phyloP scores from a whole-genome alignment of 352 stramenopile genomes.

The Globisporangium lucens region DNA sequence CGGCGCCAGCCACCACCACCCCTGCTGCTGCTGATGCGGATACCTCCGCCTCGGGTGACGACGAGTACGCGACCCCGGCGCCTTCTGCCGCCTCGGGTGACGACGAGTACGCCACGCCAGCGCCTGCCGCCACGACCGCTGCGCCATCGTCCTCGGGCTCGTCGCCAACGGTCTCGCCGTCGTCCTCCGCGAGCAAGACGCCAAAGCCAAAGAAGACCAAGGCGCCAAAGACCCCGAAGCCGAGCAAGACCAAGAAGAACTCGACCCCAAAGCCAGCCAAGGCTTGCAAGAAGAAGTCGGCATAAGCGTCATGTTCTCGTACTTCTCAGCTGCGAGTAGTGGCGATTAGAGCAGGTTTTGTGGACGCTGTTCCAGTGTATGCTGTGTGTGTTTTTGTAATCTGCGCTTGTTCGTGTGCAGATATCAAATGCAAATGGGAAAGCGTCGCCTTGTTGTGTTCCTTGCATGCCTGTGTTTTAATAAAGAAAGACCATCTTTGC shows the following conservation, averaged over 20 bases:
- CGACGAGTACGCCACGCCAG: constrained; percentile 2
- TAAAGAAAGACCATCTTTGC: neutral
- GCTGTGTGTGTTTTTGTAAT: neutral
- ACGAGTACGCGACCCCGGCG: constrained; percentile 5
- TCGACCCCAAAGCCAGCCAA: constrained; percentile 5
- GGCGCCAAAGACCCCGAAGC: constrained; percentile 7
- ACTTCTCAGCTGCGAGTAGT: too few species aligned
- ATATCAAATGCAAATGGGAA: neutral
- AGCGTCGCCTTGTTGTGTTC: neutral
- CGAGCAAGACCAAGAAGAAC: constrained; percentile 18
- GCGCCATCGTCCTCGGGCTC: neutral
- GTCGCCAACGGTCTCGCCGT: constrained; percentile 9
- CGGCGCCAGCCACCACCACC: neutral
- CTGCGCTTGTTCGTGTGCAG: neutral
- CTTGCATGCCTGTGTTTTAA: neutral
- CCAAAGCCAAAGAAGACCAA: constrained; percentile 16
- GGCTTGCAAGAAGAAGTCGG: constrained; percentile 7
- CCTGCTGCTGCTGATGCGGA: constrained; percentile 6
- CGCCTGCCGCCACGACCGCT: constrained; percentile 1
- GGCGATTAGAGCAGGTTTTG: neutral
- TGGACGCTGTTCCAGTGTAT: neutral
- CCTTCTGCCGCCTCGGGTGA: constrained; percentile 6
- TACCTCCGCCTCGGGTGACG: neutral
- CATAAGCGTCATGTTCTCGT: neutral
- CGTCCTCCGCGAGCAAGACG: constrained; percentile 5